phyloP scores from a whole-genome alignment of 495 filamentous ascomycete genomes.

The Talaromyces liani region DNA sequence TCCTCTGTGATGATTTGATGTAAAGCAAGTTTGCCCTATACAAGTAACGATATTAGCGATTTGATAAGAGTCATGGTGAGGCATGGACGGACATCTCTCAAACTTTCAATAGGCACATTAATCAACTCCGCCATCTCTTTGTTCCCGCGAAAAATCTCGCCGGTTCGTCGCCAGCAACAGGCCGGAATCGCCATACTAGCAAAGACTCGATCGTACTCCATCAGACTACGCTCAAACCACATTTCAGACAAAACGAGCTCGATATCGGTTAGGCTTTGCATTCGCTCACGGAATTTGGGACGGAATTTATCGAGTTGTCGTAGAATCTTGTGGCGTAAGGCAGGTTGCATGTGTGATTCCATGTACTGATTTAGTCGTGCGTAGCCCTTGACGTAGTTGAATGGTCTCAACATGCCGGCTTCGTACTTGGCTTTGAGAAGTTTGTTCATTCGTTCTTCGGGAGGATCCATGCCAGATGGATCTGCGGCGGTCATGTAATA shows the following conservation, averaged over 20 bases:
- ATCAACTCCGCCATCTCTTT: conserved; percentile 98
- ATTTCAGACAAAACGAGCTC: conserved; percentile 92
- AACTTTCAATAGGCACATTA: conserved; percentile 79
- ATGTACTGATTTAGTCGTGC: conserved; percentile 82
- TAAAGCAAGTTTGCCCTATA: conserved; percentile 83
- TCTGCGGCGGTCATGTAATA: conserved; percentile 98
- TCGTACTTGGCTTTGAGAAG: conserved; percentile 92
- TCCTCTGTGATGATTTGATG: conserved; percentile 95
- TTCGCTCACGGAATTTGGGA: conserved; percentile 91
- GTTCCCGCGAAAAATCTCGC: conserved; percentile 96
- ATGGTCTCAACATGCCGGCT: conserved; percentile 87
- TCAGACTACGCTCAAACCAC: conserved; percentile 93
- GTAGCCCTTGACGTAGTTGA: conserved; percentile 97
- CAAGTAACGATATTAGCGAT: conserved; percentile 5
- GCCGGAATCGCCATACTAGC: conserved; percentile 98
- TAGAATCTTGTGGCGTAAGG: conserved; percentile 78
- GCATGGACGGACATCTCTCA: conserved; percentile 70
- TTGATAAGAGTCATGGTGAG: background rate
- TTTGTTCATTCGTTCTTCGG: conserved; percentile 92
- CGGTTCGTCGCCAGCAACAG: conserved; percentile 94
- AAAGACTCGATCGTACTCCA: conserved; percentile 98
- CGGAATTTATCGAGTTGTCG: conserved; percentile 86
- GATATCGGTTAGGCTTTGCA: conserved; percentile 83
- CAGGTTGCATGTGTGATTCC: conserved; percentile 71
- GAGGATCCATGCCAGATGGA: conserved; percentile 81